Percentiles rank a stretch among this genome's conserved stretches.
Evolutionary conservation across 345 rosid genomes (phyloP).

Genomic region (Mangifera indica): DNA sequence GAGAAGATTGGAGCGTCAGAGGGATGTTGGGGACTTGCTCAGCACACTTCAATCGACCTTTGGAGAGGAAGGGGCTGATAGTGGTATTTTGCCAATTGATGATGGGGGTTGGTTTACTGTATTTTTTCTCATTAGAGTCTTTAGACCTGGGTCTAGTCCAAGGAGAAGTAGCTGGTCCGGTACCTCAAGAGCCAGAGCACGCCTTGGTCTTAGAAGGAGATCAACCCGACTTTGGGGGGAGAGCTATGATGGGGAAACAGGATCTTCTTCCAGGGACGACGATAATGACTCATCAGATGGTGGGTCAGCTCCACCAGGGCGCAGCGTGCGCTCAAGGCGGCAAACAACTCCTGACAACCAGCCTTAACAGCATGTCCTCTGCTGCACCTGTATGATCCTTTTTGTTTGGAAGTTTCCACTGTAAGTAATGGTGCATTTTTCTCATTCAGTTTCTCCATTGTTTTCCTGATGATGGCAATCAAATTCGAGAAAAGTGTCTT

Average conservation of each 20-base stretch:
- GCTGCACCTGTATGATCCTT: conserved; percentile 7
- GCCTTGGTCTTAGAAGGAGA: conserved; percentile 59
- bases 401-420: conserved; percentile 12
- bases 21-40: conserved; percentile 90
- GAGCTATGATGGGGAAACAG: conserved; percentile 65
- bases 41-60: conserved; percentile 86
- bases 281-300: conserved; percentile 61
- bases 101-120: conserved; percentile 87
- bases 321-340: conserved; percentile 32
- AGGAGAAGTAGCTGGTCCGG: conserved; percentile 86
- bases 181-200: conserved; percentile 66
- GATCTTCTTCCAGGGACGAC: conserved; percentile 68
- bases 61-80: conserved; percentile 74
- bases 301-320: conserved; percentile 45
- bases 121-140: conserved; percentile 77
- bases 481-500: too few species aligned
- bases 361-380: conserved; percentile 25
- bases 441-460: too few species aligned
- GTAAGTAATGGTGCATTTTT: conserved; percentile 24
- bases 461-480: too few species aligned
- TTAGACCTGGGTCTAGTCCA: conserved; percentile 68
- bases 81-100: conserved; percentile 47
- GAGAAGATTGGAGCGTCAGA: conserved; percentile 94
- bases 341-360: conserved; percentile 51
- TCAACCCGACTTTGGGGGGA: conserved; percentile 82